Evolutionary conservation across 345 rosid species (phyloP).

Genomic region (Schrenkiella parvula): DNA sequence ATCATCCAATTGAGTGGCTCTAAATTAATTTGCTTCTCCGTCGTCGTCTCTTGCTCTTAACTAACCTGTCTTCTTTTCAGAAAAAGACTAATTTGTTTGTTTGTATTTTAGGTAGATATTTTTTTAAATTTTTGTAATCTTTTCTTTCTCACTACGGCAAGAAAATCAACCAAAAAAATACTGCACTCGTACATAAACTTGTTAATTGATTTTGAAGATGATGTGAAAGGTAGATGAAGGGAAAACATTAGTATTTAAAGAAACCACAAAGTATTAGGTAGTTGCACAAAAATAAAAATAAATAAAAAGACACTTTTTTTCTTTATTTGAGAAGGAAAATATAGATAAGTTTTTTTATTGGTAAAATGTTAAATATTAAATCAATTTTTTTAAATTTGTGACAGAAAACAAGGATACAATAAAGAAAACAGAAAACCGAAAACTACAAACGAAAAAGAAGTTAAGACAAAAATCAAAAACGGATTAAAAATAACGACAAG

Average conservation of each 20-base stretch:
- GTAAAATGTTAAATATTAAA: no score
- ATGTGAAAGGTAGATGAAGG: neutral
- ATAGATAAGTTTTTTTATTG: neutral
- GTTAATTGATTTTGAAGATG: neutral
- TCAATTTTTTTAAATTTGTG: no score
- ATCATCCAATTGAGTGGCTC: slow-evolving; percentile 22
- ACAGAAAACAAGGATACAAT: no score
- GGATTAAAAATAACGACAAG: no score
- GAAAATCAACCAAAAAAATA: neutral
- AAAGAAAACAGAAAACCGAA: no score
- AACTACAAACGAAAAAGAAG: no score
- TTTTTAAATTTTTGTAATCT: neutral
- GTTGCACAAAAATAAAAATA: no score
- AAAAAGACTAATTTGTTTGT: neutral
- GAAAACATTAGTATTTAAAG: neutral
- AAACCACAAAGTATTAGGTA: no score
- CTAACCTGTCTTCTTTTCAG: neutral
- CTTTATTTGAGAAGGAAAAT: neutral
- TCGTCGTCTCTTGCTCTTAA: slow-evolving; percentile 2
- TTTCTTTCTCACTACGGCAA: neutral
- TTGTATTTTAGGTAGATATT: slow-evolving; percentile 20
- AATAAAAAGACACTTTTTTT: neutral
- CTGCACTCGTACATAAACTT: neutral
- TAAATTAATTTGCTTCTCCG: slow-evolving; percentile 6
- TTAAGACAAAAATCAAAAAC: no score